These are phyloP conservation scores for Orbilia blumenaviensis DNA, from an alignment of 2,329 filamentous ascomycete species.

Conservation along the genomic window DNA sequence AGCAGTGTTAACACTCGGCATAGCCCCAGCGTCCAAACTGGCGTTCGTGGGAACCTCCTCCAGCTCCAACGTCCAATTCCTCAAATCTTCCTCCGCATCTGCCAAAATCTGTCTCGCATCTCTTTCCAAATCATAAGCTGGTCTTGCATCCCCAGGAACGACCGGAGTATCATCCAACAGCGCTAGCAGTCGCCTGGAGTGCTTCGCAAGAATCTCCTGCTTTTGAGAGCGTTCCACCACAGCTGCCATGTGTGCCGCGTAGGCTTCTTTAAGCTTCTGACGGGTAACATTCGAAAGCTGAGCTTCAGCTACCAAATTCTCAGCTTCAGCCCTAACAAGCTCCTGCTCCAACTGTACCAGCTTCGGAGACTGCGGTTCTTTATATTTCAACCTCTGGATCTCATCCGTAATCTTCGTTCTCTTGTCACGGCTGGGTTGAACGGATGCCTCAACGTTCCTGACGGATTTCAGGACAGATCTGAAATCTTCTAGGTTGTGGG, in stretches of 20 bases:
- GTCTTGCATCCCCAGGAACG: conserved; percentile 80
- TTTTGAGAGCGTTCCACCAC: conserved; percentile 97
- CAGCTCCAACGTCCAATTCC: conserved; percentile 72
- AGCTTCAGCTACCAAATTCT: conserved; percentile 94
- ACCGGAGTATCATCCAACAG: conserved; percentile 90
- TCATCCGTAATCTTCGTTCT: conserved; percentile 91
- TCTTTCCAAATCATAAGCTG: conserved; percentile 71
- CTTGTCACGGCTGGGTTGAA: conserved; percentile 88
- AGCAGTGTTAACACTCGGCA: conserved; percentile 57
- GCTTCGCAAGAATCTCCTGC: conserved; percentile 90
- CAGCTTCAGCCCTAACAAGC: conserved; percentile 92
- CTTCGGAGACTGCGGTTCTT: conserved; percentile 84
- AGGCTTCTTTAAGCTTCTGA: conserved; percentile 95
- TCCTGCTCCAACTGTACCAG: conserved; percentile 92
- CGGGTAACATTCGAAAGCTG: conserved; percentile 97
- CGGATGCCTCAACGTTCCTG: conserved; percentile 92
- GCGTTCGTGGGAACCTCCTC: conserved; percentile 67
- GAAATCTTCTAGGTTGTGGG: conserved; percentile 85
- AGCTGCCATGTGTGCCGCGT: conserved; percentile 84
- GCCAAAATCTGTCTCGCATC: conserved; percentile 86
- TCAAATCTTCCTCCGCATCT: conserved; percentile 88
- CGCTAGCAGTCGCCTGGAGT: conserved; percentile 83
- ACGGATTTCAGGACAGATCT: conserved; percentile 86
- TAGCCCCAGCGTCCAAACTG: conserved; percentile 62
- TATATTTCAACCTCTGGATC: conserved; percentile 88